Evolutionary conservation across 139 green algal genomes (phyloP), one percentile per base, ranked within the genome.

Genomic region (Tetraselmis striata): DNA sequence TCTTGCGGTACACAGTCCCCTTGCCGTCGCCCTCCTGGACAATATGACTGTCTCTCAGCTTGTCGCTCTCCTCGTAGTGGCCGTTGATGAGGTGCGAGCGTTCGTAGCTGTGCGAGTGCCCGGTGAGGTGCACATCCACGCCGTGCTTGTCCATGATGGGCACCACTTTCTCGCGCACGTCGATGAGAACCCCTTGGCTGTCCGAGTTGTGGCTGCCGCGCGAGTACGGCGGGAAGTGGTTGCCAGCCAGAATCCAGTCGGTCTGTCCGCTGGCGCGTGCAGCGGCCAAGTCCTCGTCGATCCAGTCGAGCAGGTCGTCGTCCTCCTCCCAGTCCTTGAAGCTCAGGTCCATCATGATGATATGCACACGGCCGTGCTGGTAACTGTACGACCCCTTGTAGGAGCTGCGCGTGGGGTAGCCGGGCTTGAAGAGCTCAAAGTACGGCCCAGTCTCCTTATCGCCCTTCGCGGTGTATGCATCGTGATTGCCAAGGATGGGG

Each of bases 61-160:
- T 32, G 77, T 32, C 77, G 77, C 28, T 59, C 2, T 23, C 2
- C 2, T n/a, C 77, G 18, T 59, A 32, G 77, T 80, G 77, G 27
- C 77, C 27, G 77, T 22, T 2, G 28, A 80, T 31, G 27, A 80
- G 77, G 77, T 80, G 77, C 29, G 29, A 59, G 27, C 77, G n/a
- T 32, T 80, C 77, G 77, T 80, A 80, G 29, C 29, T 59, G 77
- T 80, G 77, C 2, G 77, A 80, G 77, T 80, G 77, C 18, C 77
- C 77, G 23, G 77, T 26, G 2, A 80, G 28, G 29, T 28, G 18
- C 27, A 80, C 24, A n/a, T 80, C 77, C 29, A 80, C 77, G 77
- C 77, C 77, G 77, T 80, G 27, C 29, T 45, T 80, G 18, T 80
- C 77, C 2, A 80, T 45, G 29, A 32, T 80, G 28, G 77, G 77